Evolutionary conservation across 306 rosid species (phyloP), one percentile per base, ranked within the genome.

Genomic region (Dryas octopetala): DNA sequence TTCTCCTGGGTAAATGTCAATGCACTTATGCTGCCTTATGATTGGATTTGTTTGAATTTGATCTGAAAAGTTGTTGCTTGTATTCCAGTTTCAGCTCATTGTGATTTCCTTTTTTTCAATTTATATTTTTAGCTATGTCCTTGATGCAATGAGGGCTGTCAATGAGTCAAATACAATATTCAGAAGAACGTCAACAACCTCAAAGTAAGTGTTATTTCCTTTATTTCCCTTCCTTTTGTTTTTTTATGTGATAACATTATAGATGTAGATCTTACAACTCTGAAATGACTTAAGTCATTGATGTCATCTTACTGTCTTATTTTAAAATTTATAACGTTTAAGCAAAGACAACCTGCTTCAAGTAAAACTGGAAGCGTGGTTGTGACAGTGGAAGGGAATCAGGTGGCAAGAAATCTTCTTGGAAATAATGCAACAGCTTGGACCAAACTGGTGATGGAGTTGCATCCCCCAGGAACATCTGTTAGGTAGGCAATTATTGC

Each of bases 301-400:
- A 68, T 77, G 49, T 80, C 60, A 78, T 79, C 88, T 87, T 81
- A 85, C 81, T 79, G 48, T 76, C 68, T 59, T 68, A 70, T 74
- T 78, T 55, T 69, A 28, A 60, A 78, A 76, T 82, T 81, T 81
- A 32, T 71, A 81, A 81, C 85, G 93, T 82, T 91, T 82, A 89
- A 90, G 93, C 93, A 92, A 92, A 95, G 99, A 84, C 97, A 90
- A 83, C 89, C 93, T 58, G 96, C 97, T 83, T 88, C 90, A 40
- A 89, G 93, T 90, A 83, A 75, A 81, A 83, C 85, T 87, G 97
- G 89, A 75, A 88, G 84, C 67, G 76, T 79, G 76, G 41, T 81
- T 70, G 69, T 83, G 82, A 68, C 88, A 23, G 66, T 85, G 48
- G 97, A 87, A 70, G 86, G 83, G 12, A 86, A 60, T 83, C 91